Percentiles rank a stretch among this genome's conserved stretches.
Conservation (phyloP, 257 asterid genomes). For the Solanum chilense region DNA sequence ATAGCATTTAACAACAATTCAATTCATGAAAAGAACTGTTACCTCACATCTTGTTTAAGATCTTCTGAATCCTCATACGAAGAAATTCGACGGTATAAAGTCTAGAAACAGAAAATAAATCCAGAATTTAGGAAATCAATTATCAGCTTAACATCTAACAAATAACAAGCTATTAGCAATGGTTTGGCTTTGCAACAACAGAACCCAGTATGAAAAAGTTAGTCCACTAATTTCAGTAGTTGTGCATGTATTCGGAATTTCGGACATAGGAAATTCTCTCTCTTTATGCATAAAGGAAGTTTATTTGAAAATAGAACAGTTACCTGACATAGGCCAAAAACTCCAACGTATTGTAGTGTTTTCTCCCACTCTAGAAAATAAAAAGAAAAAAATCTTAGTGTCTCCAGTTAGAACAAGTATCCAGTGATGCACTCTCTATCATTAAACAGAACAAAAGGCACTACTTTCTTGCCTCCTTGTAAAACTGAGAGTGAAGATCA, state of each 20-base stretch:
- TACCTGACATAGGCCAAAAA: constrained; percentile 68
- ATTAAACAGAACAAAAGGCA: not conserved
- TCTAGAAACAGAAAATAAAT: constrained; percentile 27
- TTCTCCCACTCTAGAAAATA: constrained; percentile 72
- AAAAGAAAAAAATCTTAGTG: not conserved
- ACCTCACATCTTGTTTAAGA: constrained; percentile 65
- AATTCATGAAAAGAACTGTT: constrained; percentile 4
- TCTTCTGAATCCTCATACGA: constrained; percentile 68
- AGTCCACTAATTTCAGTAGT: not conserved
- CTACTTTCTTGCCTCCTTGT: not conserved
- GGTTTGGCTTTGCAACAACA: not conserved
- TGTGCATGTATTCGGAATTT: not conserved
- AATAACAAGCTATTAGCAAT: not conserved
- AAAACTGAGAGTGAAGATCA: not conserved
- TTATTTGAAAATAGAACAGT: constrained; percentile 1
- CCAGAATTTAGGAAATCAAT: not conserved
- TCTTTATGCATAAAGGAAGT: not conserved
- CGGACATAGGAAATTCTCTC: not conserved
- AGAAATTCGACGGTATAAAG: constrained; percentile 42
- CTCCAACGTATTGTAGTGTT: constrained; percentile 55
- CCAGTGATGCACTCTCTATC: not conserved
- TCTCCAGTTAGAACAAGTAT: constrained; percentile 3
- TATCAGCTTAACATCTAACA: not conserved
- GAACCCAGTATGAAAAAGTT: not conserved
- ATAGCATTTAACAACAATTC: not conserved